Percentiles rank a stretch among this genome's conserved stretches.
phyloP scores from a whole-genome alignment of 441 rosid species.

The Theobroma grandiflorum region DNA sequence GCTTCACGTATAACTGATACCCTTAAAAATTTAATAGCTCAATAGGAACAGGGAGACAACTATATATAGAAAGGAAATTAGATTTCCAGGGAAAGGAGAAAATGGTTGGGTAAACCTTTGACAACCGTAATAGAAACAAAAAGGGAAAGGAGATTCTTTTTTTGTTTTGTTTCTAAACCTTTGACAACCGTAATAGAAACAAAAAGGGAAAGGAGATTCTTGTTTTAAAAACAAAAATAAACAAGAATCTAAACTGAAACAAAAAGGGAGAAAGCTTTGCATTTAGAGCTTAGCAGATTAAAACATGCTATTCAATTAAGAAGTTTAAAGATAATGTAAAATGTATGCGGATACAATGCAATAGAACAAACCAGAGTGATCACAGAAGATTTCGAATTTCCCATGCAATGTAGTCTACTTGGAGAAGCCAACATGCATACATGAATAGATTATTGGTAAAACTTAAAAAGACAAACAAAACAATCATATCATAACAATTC shows the following conservation, averaged over 20 bases:
- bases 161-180: too few relatives aligned
- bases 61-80: not conserved
- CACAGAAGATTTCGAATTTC: not conserved
- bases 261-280: not conserved
- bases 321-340: not conserved
- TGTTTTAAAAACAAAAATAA: too few relatives aligned
- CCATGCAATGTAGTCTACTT: not conserved
- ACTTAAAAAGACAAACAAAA: not conserved
- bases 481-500: not conserved
- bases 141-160: too few relatives aligned
- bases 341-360: not conserved
- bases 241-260: not conserved
- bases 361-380: not conserved
- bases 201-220: too few relatives aligned
- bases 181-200: too few relatives aligned
- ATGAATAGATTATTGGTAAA: not conserved
- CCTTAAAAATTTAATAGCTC: not conserved
- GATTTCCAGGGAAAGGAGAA: not conserved
- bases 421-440: not conserved
- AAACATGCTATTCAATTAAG: not conserved
- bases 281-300: not conserved
- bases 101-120: not conserved
- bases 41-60: not conserved
- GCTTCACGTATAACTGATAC: not conserved
- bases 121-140: too few relatives aligned